A percentile compares a stretch with the other conserved stretches of the same genome.
Conservation (phyloP, 2,329 filamentous ascomycete genomes). For the Akanthomyces lecanii region DNA sequence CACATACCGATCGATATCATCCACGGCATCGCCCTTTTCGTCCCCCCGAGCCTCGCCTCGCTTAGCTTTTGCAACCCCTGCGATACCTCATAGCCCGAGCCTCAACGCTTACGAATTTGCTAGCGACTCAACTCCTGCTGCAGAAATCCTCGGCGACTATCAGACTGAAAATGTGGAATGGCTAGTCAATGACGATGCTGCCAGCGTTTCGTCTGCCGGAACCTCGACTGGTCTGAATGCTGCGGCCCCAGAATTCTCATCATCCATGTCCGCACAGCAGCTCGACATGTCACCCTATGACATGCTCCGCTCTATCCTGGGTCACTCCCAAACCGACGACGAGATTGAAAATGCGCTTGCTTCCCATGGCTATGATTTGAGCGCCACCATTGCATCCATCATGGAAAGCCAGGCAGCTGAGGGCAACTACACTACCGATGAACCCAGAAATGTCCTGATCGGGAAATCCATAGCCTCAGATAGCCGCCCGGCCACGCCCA, state of each 20-base stretch:
- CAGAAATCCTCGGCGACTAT: conserved; percentile 85
- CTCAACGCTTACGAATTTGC: conserved; percentile 93
- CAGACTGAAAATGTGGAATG: conserved; percentile 95
- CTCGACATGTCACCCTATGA: conserved; percentile 97
- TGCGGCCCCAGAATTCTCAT: conserved; percentile 71
- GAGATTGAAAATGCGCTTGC: conserved; percentile 92
- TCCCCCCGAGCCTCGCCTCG: conserved; percentile 91
- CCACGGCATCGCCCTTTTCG: conserved; percentile 82
- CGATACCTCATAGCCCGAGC: conserved; percentile 89
- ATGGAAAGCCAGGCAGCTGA: conserved; percentile 65
- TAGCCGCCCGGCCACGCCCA: conserved; percentile 71
- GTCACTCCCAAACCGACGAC: conserved; percentile 83
- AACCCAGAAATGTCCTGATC: conserved; percentile 68
- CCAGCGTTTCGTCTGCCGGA: conserved; percentile 72
- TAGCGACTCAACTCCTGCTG: conserved; percentile 72
- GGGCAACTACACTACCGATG: conserved; percentile 36
- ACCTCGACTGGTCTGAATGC: conserved; percentile 70
- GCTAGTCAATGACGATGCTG: conserved; percentile 85
- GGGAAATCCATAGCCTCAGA: conserved; percentile 84
- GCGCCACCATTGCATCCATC: conserved; percentile 82
- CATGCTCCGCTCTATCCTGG: conserved; percentile 91
- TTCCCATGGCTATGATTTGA: conserved; percentile 86
- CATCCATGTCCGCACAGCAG: conserved; percentile 55
- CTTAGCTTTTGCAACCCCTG: conserved; percentile 81
- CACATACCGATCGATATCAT: conserved; percentile 69